Evolutionary conservation across 1,284 basidiomycete species (phyloP), one percentile per base, ranked within the genome.

Genomic region (Cutaneotrichosporon sp.): DNA sequence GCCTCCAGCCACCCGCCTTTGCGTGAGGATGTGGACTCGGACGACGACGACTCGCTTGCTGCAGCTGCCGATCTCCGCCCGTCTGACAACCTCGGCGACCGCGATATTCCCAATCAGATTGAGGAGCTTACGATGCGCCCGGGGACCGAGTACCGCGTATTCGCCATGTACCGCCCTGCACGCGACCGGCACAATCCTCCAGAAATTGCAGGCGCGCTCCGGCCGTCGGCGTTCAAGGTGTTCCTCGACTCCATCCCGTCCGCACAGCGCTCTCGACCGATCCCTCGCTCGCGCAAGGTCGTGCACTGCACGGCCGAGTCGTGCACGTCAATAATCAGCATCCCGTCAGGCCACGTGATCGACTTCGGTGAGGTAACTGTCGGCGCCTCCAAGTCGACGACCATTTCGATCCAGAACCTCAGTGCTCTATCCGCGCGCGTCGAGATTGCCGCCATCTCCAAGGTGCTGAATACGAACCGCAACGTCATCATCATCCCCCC

Each of bases 321-420:
- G 4, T 84, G 83, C 70, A 82, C 83, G 13, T 83, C 82, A 2
- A 76, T 83, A 66, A 82, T 84, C 69, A 38, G 63, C 5, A 75
- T 84, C 53, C 57, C 81, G 66, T 67, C 80, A 57, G 75, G 74
- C 10, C 65, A 64, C 56, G 60, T 73, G 56, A 77, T 84, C 61
- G 83, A 84, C 67, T 82, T 84, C 65, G 83, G 83, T 8, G 75
- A 82, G 65, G 81, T 82, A n/a, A 82, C 81, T 22, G 81, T 84
- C 2, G 83, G 83, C 22, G 80, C 83, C 16, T 76, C 76, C 53
- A 81, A 81, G 72, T 75, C 78, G 46, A 74, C 76, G 16, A 76
- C 78, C 53, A 69, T 84, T 30, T 67, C 71, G 31, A 81, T 84
- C 57, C 72, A 73, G 56, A 84, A 84, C 71, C 69, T 76, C 16